Conservation (phyloP, 2,329 filamentous ascomycete species). For the Penicillium verrucosum region DNA sequence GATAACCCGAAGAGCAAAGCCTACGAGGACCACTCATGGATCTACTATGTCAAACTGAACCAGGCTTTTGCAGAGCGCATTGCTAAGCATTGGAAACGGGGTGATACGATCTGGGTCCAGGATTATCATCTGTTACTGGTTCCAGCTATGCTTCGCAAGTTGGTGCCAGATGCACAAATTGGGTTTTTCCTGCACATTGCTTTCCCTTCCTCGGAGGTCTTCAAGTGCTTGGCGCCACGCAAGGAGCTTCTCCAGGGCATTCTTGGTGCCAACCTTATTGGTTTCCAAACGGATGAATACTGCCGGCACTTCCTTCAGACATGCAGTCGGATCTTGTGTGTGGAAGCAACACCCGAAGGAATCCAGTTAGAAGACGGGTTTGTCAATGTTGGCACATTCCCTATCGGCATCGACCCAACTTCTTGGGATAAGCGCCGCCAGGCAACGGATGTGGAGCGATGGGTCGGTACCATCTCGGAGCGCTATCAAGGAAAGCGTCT, state of each 20-base stretch:
- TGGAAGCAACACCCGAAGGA: conserved; percentile 83
- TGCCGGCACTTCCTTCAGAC: conserved; percentile 92
- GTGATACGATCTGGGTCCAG: conserved; percentile 91
- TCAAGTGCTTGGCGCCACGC: conserved; percentile 82
- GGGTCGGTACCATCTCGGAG: conserved; percentile 76
- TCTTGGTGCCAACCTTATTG: conserved; percentile 85
- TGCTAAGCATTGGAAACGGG: conserved; percentile 85
- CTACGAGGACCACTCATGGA: conserved; percentile 95
- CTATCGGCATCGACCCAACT: conserved; percentile 87
- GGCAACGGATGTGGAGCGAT: conserved; percentile 69
- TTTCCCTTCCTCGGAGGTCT: conserved; percentile 94
- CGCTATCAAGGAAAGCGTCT: conserved; percentile 84
- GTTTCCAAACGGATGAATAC: conserved; percentile 92
- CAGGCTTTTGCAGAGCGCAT: conserved; percentile 90
- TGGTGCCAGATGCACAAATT: conserved; percentile 84
- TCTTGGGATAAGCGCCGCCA: conserved; percentile 69
- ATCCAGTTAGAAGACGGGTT: conserved; percentile 90
- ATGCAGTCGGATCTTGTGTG: conserved; percentile 84
- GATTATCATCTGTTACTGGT: conserved; percentile 93
- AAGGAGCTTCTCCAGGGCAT: conserved; percentile 88
- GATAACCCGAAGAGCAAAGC: conserved; percentile 98
- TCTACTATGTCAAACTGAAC: conserved; percentile 89
- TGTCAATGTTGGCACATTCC: conserved; percentile 77
- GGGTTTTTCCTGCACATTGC: conserved; percentile 94
- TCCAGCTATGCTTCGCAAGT: conserved; percentile 82